Conservation (phyloP, 352 stramenopile species). For the Pythium guiyangense region DNA sequence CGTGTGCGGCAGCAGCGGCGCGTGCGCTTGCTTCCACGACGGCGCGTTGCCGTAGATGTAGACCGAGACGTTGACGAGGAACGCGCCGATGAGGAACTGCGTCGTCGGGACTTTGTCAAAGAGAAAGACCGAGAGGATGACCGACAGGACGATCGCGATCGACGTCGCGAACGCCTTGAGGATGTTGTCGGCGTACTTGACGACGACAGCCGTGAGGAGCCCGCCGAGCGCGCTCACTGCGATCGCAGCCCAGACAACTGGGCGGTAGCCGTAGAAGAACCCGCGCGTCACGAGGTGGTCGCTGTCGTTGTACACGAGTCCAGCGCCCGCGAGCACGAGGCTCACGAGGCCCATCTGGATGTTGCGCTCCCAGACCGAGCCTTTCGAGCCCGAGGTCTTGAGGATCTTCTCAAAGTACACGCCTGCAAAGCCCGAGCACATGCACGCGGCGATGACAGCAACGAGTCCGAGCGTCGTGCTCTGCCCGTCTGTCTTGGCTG, state of each 20-base stretch:
- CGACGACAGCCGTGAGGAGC: constrained; percentile 75
- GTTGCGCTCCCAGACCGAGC: constrained; percentile 79
- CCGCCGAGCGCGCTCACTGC: constrained; percentile 63
- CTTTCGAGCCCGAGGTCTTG: constrained; percentile 54
- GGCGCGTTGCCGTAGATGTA: constrained; percentile 73
- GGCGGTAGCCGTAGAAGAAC: constrained; percentile 84
- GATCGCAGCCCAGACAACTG: constrained; percentile 74
- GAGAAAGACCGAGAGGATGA: constrained; percentile 80
- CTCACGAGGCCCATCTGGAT: constrained; percentile 81
- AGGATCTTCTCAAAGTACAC: constrained; percentile 89
- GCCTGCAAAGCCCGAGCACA: constrained; percentile 80
- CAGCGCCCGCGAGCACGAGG: constrained; percentile 47
- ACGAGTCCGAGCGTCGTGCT: constrained; percentile 66
- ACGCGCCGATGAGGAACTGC: constrained; percentile 66
- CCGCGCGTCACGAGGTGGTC: constrained; percentile 41
- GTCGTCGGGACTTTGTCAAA: constrained; percentile 78
- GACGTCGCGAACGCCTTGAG: constrained; percentile 85
- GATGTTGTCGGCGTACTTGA: constrained; percentile 88
- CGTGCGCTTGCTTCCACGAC: constrained; percentile 22
- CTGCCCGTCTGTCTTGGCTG: constrained; percentile 20
- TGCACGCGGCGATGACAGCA: constrained; percentile 62
- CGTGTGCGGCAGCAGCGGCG: constrained; percentile 15
- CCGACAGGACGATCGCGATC: constrained; percentile 75
- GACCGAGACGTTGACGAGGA: constrained; percentile 79
- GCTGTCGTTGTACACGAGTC: constrained; percentile 61